These are phyloP conservation scores for Umbelopsis sp. DNA, from an alignment of 371 early-diverging fungal genomes.

Conservation along the genomic window DNA sequence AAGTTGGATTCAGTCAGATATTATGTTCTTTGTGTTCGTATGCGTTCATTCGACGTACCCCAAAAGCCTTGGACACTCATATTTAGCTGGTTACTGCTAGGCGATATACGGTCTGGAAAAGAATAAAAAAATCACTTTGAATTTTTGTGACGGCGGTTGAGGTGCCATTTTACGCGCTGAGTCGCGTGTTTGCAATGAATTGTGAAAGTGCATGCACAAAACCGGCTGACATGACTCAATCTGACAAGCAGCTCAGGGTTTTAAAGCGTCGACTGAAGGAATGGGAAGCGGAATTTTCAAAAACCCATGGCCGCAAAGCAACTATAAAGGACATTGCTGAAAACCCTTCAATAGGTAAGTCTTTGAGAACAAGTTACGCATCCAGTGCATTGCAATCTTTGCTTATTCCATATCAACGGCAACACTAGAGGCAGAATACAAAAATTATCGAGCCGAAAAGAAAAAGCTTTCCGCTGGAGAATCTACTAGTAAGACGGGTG, in stretches of 20 bases:
- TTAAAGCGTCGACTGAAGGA: slow-evolving; percentile 4
- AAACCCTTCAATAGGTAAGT: not conserved
- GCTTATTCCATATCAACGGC: not conserved
- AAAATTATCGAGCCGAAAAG: not conserved
- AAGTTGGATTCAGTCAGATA: not conserved
- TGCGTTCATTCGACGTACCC: slow-evolving; percentile 20
- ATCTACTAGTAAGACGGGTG: not conserved
- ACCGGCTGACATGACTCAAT: not conserved
- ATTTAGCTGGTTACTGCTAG: not conserved
- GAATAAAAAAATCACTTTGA: not conserved
- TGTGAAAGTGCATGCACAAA: too few relatives aligned
- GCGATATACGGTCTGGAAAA: too few relatives aligned
- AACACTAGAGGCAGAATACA: not conserved
- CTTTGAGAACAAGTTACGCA: not conserved
- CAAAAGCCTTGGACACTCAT: slow-evolving; percentile 33
- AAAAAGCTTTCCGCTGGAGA: not conserved
- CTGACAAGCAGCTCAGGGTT: not conserved
- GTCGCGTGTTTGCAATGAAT: not conserved
- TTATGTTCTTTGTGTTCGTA: not conserved
- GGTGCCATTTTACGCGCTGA: not conserved
- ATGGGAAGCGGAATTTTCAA: not conserved
- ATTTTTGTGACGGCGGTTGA: slow-evolving; percentile 12
- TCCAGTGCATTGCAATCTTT: not conserved
- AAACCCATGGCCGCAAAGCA: not conserved
- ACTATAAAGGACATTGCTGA: slow-evolving; percentile 8